Percentiles rank a stretch among this genome's conserved stretches.
Conservation (phyloP, 768 basidiomycete genomes). For the Lentinula sp. region DNA sequence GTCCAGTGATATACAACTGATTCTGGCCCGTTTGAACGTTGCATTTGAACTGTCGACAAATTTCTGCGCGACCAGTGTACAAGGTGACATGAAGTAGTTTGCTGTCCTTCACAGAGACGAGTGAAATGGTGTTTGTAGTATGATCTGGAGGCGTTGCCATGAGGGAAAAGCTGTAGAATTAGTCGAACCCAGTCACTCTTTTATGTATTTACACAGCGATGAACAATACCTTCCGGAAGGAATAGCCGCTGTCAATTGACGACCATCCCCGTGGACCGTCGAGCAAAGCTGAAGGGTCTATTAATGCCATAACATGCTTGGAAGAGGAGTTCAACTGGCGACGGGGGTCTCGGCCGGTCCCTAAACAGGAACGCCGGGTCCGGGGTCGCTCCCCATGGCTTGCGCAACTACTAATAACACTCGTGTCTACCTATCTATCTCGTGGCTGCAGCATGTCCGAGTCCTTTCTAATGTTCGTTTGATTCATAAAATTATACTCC, state of each 20-base stretch:
- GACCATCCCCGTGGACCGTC: conserved; percentile 14
- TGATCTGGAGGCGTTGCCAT: conserved; percentile 17
- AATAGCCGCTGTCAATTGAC: too few species aligned
- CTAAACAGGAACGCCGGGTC: too few species aligned
- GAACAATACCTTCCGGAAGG: neutral
- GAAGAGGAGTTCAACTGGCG: too few species aligned
- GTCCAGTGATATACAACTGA: conserved; percentile 29
- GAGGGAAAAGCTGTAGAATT: neutral
- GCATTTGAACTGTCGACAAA: conserved; percentile 34
- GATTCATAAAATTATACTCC: too few species aligned
- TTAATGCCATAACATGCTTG: too few species aligned
- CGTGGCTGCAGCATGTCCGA: too few species aligned
- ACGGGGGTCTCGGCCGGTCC: too few species aligned
- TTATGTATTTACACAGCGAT: neutral
- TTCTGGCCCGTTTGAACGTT: conserved; percentile 32
- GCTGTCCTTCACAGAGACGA: conserved; percentile 24
- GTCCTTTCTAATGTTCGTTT: too few species aligned
- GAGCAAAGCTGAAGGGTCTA: too few species aligned
- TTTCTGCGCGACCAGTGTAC: conserved; percentile 35
- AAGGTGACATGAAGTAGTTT: conserved; percentile 33
- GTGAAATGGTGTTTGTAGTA: conserved; percentile 20
- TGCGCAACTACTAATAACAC: too few species aligned
- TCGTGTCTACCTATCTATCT: too few species aligned
- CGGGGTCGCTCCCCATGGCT: too few species aligned
- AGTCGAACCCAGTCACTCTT: neutral